A percentile compares a stretch with the other conserved stretches of the same genome.
These are phyloP conservation scores for Rhodotorula sp. DNA, from an alignment of 1,284 basidiomycete species.

Conservation along the genomic window DNA sequence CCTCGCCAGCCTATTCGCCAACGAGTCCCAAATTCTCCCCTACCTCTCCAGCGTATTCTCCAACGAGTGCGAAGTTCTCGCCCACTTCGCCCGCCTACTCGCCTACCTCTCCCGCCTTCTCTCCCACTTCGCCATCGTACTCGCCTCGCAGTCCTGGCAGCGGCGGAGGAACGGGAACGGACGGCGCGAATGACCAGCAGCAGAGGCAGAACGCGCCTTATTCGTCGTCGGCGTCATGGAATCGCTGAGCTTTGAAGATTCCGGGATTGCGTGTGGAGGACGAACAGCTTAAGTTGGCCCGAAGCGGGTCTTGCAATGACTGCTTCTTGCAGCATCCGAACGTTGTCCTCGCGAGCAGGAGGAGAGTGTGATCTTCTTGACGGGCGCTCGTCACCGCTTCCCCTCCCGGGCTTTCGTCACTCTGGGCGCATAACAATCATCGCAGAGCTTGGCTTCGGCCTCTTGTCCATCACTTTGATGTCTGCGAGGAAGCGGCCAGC, in stretches of 20 bases:
- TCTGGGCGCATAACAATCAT: no score
- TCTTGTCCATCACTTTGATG: no score
- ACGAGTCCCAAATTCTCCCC: constrained; percentile 59
- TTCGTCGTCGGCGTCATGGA: constrained; percentile 22
- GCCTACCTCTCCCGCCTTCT: constrained; percentile 54
- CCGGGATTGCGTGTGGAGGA: no score
- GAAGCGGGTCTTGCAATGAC: no score
- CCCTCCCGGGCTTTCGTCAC: no score
- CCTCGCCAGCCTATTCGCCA: constrained; percentile 63
- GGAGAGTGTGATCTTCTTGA: no score
- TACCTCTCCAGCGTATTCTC: not conserved
- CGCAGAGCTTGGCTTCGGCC: no score
- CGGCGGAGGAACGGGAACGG: constrained; percentile 48
- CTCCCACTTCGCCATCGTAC: constrained; percentile 54
- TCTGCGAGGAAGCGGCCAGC: no score
- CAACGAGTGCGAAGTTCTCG: not conserved
- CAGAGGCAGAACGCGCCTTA: constrained; percentile 3
- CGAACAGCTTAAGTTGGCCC: no score
- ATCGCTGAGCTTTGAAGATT: constrained; percentile 3
- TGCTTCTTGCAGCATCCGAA: no score
- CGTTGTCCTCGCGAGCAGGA: no score
- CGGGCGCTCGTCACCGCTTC: no score
- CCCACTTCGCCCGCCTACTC: constrained; percentile 24
- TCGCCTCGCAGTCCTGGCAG: constrained; percentile 21
- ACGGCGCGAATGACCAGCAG: not conserved